Evolutionary conservation across 2,329 filamentous ascomycete genomes (phyloP).

Genomic region (Venturiaceae sp.): DNA sequence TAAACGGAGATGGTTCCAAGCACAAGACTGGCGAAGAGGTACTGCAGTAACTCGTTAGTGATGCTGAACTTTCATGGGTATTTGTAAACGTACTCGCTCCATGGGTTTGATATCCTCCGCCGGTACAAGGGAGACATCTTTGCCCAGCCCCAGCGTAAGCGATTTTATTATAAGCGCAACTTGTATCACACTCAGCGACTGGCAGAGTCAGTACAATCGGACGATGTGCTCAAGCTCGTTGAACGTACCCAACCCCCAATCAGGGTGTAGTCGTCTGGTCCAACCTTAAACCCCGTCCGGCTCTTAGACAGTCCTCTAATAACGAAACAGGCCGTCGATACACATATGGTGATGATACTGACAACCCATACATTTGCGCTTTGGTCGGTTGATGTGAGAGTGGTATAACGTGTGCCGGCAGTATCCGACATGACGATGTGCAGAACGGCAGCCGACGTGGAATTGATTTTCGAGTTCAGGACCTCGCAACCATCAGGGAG

Average conservation of each 20-base stretch:
- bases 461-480: background rate
- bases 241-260: background rate
- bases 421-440: background rate
- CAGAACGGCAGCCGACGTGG: background rate
- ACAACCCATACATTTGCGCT: constrained; percentile 6
- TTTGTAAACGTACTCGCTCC: background rate
- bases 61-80: background rate
- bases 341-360: background rate
- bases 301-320: background rate
- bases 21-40: background rate
- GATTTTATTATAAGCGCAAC: background rate
- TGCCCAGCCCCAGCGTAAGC: constrained; percentile 2
- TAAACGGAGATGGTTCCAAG: background rate
- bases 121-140: background rate
- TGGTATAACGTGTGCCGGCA: constrained; percentile 4
- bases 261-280: constrained; percentile 2
- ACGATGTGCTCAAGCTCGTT: background rate
- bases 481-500: background rate
- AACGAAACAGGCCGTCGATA: background rate
- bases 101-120: background rate
- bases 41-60: background rate
- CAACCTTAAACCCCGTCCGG: background rate
- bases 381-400: constrained; percentile 1
- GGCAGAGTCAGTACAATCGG: background rate
- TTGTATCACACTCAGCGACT: constrained; percentile 4